Percentiles rank a stretch among this genome's conserved stretches.
Conservation (phyloP, 2,329 filamentous ascomycete species). For the Apiospora aurea region DNA sequence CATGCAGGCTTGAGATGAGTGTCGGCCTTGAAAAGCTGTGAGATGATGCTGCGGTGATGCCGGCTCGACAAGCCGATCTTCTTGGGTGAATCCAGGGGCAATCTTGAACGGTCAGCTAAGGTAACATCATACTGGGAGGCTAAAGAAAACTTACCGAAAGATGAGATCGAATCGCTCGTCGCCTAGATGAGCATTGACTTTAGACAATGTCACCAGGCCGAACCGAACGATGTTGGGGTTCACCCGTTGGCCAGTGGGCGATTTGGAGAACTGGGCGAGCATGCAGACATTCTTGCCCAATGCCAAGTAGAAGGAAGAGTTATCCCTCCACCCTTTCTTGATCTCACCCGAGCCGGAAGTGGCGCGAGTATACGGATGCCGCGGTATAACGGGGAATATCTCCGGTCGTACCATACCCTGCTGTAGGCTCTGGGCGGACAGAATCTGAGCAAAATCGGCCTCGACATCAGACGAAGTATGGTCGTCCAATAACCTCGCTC, state of each 20-base stretch:
- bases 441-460: slow-evolving; percentile 53
- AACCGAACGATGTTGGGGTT: slow-evolving; percentile 57
- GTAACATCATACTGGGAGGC: background rate
- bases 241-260: slow-evolving; percentile 53
- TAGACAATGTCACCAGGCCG: slow-evolving; percentile 60
- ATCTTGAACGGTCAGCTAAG: slow-evolving; percentile 39
- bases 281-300: slow-evolving; percentile 62
- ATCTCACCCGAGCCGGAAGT: slow-evolving; percentile 51
- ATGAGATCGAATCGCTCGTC: slow-evolving; percentile 64
- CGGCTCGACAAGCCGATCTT: slow-evolving; percentile 61
- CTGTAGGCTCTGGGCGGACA: slow-evolving; percentile 53
- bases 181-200: slow-evolving; percentile 58
- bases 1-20: slow-evolving; percentile 64
- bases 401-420: slow-evolving; percentile 45
- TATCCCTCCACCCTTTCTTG: slow-evolving; percentile 55
- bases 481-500: slow-evolving; percentile 41
- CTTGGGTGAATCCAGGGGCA: slow-evolving; percentile 51
- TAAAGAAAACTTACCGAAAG: slow-evolving; percentile 54
- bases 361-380: slow-evolving; percentile 49
- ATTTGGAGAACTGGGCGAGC: slow-evolving; percentile 57
- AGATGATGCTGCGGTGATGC: slow-evolving; percentile 61
- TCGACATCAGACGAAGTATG: slow-evolving; percentile 56
- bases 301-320: slow-evolving; percentile 61
- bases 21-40: slow-evolving; percentile 61
- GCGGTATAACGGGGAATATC: slow-evolving; percentile 61